Evolutionary conservation across 805 yeast species (phyloP).

Genomic region (Kuraishia cidri): DNA sequence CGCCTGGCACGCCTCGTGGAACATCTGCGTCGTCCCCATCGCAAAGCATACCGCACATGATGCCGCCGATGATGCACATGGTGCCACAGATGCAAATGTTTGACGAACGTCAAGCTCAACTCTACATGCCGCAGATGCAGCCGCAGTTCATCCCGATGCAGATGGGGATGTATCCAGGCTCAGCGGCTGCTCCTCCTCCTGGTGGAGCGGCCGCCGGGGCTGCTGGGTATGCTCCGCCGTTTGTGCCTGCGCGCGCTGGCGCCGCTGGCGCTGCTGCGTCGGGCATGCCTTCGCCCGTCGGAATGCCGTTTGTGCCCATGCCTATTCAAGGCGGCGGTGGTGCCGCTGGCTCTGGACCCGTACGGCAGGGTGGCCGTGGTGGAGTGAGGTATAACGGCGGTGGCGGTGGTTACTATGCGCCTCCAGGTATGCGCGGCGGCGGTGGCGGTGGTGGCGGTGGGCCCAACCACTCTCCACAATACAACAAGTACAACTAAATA

Average conservation of each 20-base stretch:
- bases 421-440: neutral
- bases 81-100: conserved; percentile 3
- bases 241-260: no score
- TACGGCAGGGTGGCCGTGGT: neutral
- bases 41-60: conserved; percentile 6
- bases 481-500: neutral
- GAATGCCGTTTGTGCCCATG: neutral
- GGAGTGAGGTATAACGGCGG: neutral
- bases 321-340: neutral
- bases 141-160: conserved; percentile 1
- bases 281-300: neutral
- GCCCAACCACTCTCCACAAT: neutral
- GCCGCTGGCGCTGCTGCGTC: neutral
- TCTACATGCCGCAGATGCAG: conserved; percentile 2
- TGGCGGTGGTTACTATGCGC: neutral
- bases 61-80: conserved; percentile 3
- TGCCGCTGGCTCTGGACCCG: neutral
- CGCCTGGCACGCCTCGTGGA: neutral
- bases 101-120: conserved; percentile 1
- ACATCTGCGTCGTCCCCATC: neutral
- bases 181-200: no score
- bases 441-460: neutral
- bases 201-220: neutral
- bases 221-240: neutral
- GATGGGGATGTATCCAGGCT: neutral